Evolutionary conservation across 805 yeast genomes (phyloP), one percentile per base, ranked within the genome.

Genomic region (Ogataea pini): DNA sequence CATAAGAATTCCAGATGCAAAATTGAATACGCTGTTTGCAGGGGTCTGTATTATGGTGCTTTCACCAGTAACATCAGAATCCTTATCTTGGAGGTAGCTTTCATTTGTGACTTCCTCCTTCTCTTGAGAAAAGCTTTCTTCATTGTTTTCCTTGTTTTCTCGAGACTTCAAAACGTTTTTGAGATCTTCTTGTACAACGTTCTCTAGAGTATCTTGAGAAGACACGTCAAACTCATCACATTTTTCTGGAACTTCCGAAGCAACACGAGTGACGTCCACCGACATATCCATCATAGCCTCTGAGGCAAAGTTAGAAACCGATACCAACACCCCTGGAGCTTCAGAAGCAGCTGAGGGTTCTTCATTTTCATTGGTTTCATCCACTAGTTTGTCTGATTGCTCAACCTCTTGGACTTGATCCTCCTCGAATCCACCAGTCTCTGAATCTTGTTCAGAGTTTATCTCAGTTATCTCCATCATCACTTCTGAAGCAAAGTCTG

Each of bases 381-480:
- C 25, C 5, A 8, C 8, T 22, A 8, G 25, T 22, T 22, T 22
- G 7, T 22, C 25, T 8, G 8, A 8, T 22, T 5, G 7, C 8
- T 22, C 25, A 22, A 8, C 25, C 8, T 22, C 25, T 22, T 22
- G 7, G 25, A 8, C 25, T 22, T n/a, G n/a, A n/a, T n/a, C n/a
- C n/a, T n/a, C n/a, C n/a, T n/a, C n/a, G n/a, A n/a, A n/a, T n/a
- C n/a, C n/a, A n/a, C n/a, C 8, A 7, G 31, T 4, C 7, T 42
- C 38, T 28, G 31, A 7, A 18, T 41, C 42, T 14, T 18, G 25
- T 13, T 24, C 31, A 27, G 44, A 39, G 20, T 20, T 41, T 16
- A 42, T 17, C 18, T 42, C 43, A 4, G 56, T 48, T 8, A 55
- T 47, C 17, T 55, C 57, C 52, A 52, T 44, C 46, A 55, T 18